Percentiles rank a stretch among this genome's conserved stretches.
phyloP scores from a whole-genome alignment of 371 early-diverging fungal species.

The Mucor racemosus region DNA sequence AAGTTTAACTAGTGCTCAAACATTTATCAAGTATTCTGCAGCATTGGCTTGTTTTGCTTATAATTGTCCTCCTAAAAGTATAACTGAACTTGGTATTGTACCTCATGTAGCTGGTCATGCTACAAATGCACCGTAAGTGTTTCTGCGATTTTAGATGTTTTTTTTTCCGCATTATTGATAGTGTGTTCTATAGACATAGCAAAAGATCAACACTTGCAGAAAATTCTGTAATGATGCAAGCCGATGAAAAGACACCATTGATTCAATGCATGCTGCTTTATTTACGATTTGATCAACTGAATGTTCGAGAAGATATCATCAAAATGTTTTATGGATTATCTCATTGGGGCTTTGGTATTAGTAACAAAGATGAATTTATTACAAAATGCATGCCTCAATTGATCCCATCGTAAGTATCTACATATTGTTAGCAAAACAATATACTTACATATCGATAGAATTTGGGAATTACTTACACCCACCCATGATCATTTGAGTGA shows the following conservation, averaged over 20 bases:
- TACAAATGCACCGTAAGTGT: slow-evolving; percentile 37
- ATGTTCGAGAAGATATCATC: slow-evolving; percentile 41
- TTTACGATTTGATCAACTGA: slow-evolving; percentile 40
- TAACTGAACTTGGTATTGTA: slow-evolving; percentile 46
- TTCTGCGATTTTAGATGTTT: no score
- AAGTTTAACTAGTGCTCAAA: slow-evolving; percentile 32
- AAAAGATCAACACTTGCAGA: slow-evolving; percentile 38
- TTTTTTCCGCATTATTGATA: no score
- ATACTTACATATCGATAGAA: slow-evolving; percentile 22
- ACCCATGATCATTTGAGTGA: slow-evolving; percentile 43
- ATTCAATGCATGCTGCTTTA: slow-evolving; percentile 45
- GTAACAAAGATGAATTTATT: slow-evolving; percentile 41
- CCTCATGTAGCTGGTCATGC: slow-evolving; percentile 41
- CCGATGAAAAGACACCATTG: slow-evolving; percentile 37
- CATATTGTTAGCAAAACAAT: not conserved
- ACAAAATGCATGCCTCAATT: slow-evolving; percentile 37
- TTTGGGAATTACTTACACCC: slow-evolving; percentile 55
- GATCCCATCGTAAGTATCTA: slow-evolving; percentile 45
- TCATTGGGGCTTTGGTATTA: slow-evolving; percentile 46
- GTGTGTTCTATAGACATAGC: slow-evolving; percentile 20
- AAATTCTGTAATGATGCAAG: slow-evolving; percentile 24
- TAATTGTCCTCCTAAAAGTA: slow-evolving; percentile 43
- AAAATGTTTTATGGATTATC: slow-evolving; percentile 49
- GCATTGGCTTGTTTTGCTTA: slow-evolving; percentile 47
- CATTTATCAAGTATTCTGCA: slow-evolving; percentile 45